Conservation (phyloP, 441 rosid genomes). For the Erodium chrysanthum region DNA sequence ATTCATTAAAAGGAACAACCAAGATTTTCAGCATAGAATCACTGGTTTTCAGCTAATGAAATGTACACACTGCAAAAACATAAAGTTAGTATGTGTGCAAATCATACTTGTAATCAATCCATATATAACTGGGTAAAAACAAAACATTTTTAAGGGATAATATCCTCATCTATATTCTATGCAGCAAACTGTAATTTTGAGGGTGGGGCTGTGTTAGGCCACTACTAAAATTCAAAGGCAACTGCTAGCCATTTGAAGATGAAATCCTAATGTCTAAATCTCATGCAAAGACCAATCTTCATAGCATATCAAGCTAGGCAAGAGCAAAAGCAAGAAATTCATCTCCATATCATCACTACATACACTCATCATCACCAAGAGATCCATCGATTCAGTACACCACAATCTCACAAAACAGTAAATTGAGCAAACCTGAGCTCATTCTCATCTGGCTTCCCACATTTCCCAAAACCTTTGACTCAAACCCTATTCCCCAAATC, state of each 20-base stretch:
- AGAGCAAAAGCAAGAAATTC: background rate
- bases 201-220: background rate
- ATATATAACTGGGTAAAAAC: background rate
- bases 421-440: slow-evolving; percentile 1
- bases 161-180: background rate
- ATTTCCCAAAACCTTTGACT: background rate
- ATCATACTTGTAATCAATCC: background rate
- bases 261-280: too few species aligned
- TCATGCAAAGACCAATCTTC: background rate
- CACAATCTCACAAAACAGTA: background rate
- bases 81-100: background rate
- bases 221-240: background rate
- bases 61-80: background rate
- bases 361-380: background rate
- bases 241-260: background rate
- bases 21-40: background rate
- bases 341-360: background rate
- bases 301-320: background rate
- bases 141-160: background rate
- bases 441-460: background rate
- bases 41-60: background rate
- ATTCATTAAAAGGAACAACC: background rate
- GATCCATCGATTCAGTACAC: background rate
- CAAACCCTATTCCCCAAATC: slow-evolving; percentile 3
- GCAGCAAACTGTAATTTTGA: background rate